These are phyloP conservation scores for Teratosphaeria destructans DNA, from an alignment of 2,329 filamentous ascomycete species.

Conservation along the genomic window DNA sequence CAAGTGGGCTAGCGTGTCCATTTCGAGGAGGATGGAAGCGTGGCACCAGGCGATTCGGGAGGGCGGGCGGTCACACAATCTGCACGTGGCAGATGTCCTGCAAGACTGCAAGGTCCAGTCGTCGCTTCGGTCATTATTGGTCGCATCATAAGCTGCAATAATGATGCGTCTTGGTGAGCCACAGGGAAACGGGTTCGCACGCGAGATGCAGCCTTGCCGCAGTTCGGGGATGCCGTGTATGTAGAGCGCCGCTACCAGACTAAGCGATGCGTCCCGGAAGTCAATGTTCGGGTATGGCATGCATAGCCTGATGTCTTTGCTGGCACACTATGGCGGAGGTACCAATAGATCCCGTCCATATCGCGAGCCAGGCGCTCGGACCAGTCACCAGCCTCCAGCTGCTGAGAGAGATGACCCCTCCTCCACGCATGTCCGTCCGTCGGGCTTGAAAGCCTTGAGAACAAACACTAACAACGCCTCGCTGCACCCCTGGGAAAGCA, in stretches of 20 bases:
- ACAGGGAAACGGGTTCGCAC: background rate
- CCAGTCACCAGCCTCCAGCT: background rate
- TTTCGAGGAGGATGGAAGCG: background rate
- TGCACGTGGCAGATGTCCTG: background rate
- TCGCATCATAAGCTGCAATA: background rate
- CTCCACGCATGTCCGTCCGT: background rate
- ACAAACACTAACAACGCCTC: background rate
- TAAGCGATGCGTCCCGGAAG: background rate
- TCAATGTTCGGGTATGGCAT: background rate
- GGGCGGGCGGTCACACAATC: background rate
- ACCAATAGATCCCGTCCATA: too few species aligned
- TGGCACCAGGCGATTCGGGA: background rate
- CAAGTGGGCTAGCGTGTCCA: background rate
- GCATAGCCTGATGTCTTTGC: background rate
- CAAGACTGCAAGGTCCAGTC: too few species aligned
- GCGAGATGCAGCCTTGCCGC: slow-evolving; percentile 1
- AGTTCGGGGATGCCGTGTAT: slow-evolving; percentile 1
- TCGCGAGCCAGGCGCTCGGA: background rate
- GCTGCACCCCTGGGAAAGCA: background rate
- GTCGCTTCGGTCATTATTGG: background rate
- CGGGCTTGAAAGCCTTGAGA: background rate
- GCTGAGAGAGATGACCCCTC: background rate
- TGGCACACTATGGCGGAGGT: background rate
- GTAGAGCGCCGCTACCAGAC: background rate
- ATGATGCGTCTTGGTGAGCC: background rate